phyloP scores from a whole-genome alignment of 768 basidiomycete species.

The Suillus brevipes region DNA sequence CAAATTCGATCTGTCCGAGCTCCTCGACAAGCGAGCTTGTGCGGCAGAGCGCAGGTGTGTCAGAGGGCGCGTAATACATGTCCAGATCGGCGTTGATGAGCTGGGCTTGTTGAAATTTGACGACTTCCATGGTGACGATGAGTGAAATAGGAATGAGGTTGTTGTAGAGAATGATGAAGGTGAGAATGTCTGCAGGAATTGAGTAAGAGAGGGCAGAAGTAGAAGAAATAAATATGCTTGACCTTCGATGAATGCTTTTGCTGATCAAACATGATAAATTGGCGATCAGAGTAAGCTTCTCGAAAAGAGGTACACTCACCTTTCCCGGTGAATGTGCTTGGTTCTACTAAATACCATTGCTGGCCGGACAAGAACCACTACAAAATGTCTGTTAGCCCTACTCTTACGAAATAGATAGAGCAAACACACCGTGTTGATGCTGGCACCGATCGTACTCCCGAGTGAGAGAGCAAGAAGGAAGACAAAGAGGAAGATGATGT shows the following conservation, averaged over 20 bases:
- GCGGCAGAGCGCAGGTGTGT: slow-evolving; percentile 96
- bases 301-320: slow-evolving; percentile 41
- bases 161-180: slow-evolving; percentile 98
- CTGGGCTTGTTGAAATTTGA: slow-evolving; percentile 97
- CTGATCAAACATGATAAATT: slow-evolving; percentile 36
- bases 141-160: slow-evolving; percentile 99
- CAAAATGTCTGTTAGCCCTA: not conserved
- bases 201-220: slow-evolving; percentile 15
- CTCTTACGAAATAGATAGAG: slow-evolving; percentile 6
- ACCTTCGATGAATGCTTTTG: slow-evolving; percentile 84
- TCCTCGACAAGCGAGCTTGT: slow-evolving; percentile 98
- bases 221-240: slow-evolving; percentile 8
- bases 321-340: slow-evolving; percentile 57
- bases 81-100: slow-evolving; percentile 97
- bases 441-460: slow-evolving; percentile 90
- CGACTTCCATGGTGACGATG: slow-evolving; percentile 99
- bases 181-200: slow-evolving; percentile 74
- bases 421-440: slow-evolving; percentile 71
- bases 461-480: slow-evolving; percentile 84
- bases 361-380: slow-evolving; percentile 84
- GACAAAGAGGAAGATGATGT: slow-evolving; percentile 93
- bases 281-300: slow-evolving; percentile 1
- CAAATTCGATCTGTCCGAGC: slow-evolving; percentile 95
- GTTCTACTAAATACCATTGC: slow-evolving; percentile 88
- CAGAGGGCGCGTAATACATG: slow-evolving; percentile 95